Evolutionary conservation across 140 eudicot species (phyloP).

Genomic region (Cichorium intybus): DNA sequence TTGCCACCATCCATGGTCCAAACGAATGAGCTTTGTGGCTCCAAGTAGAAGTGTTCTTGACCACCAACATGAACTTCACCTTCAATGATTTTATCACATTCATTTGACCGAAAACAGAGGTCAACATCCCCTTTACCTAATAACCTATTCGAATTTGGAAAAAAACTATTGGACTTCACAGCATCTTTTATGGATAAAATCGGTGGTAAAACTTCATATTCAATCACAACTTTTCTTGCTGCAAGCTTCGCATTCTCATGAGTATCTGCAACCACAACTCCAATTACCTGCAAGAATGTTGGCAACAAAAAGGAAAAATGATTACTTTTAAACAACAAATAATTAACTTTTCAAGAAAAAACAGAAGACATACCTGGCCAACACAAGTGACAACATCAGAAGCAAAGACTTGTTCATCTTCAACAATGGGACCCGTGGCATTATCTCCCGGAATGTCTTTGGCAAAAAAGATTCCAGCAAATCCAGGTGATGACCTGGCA

Average conservation of each 20-base stretch:
- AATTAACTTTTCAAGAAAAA: neutral
- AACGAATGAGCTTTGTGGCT: constrained; percentile 67
- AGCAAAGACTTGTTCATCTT: constrained; percentile 90
- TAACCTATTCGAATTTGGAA: constrained; percentile 57
- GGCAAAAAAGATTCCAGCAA: constrained; percentile 72
- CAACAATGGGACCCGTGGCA: constrained; percentile 54
- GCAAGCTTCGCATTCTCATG: constrained; percentile 89
- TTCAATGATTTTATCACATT: constrained; percentile 82
- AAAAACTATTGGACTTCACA: constrained; percentile 55
- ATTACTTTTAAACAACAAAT: neutral
- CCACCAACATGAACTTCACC: constrained; percentile 91
- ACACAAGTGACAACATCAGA: constrained; percentile 86
- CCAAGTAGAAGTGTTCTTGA: constrained; percentile 95
- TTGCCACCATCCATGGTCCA: constrained; percentile 96
- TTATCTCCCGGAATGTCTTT: constrained; percentile 78
- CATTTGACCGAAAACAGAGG: constrained; percentile 58
- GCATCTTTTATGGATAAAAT: constrained; percentile 88
- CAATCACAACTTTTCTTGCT: constrained; percentile 65
- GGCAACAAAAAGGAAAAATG: neutral
- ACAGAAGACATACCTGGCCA: constrained; percentile 89
- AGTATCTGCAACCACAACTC: constrained; percentile 96
- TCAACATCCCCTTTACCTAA: constrained; percentile 75
- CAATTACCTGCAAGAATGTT: constrained; percentile 54
- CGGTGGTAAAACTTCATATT: constrained; percentile 85
- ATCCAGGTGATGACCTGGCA: constrained; percentile 78